These are phyloP conservation scores for Cucumis melo DNA, from an alignment of 306 rosid genomes.

Conservation along the genomic window DNA sequence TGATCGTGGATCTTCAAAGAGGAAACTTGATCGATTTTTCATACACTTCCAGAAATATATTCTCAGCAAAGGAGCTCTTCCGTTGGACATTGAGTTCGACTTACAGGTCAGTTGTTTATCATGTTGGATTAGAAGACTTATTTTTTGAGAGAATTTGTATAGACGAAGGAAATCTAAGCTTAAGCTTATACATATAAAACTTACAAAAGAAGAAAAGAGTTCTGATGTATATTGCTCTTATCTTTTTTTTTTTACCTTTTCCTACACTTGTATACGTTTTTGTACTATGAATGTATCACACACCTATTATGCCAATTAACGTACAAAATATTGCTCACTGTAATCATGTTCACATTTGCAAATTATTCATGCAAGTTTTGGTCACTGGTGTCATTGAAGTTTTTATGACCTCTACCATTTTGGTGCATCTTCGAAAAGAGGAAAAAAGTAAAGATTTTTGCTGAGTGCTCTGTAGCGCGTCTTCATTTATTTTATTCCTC, in stretches of 20 bases:
- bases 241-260: too few species aligned
- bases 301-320: background rate
- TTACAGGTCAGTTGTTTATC: slow-evolving; percentile 58
- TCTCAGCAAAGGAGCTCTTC: slow-evolving; percentile 79
- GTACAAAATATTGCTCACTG: background rate
- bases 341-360: background rate
- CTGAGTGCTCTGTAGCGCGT: background rate
- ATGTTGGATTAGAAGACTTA: background rate
- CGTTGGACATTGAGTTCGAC: slow-evolving; percentile 89
- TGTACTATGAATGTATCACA: background rate
- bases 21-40: slow-evolving; percentile 82
- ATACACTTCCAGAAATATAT: slow-evolving; percentile 80
- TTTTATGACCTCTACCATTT: background rate
- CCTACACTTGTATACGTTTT: background rate
- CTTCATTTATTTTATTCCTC: background rate
- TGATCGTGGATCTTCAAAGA: slow-evolving; percentile 95
- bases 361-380: background rate
- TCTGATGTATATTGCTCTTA: background rate
- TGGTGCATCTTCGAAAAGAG: background rate
- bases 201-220: background rate
- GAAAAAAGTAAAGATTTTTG: background rate
- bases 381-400: background rate
- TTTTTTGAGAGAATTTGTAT: too few species aligned
- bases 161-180: background rate
- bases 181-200: background rate